A percentile compares a stretch with the other conserved stretches of the same genome.
Conservation (phyloP, 2,329 filamentous ascomycete genomes). For the Rugonectria rugulosa region DNA sequence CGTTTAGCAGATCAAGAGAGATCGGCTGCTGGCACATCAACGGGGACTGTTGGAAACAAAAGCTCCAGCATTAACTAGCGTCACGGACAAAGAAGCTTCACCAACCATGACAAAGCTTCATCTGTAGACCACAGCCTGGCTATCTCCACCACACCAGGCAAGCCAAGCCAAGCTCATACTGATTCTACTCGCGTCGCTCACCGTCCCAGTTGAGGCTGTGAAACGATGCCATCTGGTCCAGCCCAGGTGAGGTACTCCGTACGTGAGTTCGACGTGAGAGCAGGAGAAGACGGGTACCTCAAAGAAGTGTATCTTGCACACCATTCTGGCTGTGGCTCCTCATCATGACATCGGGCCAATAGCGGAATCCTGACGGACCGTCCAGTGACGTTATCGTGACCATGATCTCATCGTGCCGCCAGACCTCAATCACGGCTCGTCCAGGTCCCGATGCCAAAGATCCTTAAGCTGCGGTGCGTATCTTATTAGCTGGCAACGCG, state of each 20-base stretch:
- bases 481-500: conserved; percentile 1
- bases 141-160: conserved; percentile 14
- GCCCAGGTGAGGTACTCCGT: conserved; percentile 11
- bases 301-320: conserved; percentile 3
- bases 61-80: conserved; percentile 1
- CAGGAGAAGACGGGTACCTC: neutral
- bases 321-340: conserved; percentile 4
- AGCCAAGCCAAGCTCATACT: conserved; percentile 4
- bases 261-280: conserved; percentile 4
- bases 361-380: conserved; percentile 1
- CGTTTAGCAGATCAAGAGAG: neutral
- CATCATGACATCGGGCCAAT: conserved; percentile 18
- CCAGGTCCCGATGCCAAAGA: neutral
- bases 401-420: conserved; percentile 22
- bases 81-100: conserved; percentile 1
- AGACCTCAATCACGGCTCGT: neutral
- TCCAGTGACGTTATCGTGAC: conserved; percentile 19
- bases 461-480: neutral
- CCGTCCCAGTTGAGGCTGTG: conserved; percentile 4
- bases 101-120: too few relatives aligned
- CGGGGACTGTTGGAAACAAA: neutral
- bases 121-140: too few relatives aligned
- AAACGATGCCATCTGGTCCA: conserved; percentile 10
- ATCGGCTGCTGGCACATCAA: conserved; percentile 1
- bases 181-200: neutral